These are phyloP conservation scores for Fusarium verrucosum DNA, from an alignment of 2,329 filamentous ascomycete genomes.

Conservation along the genomic window DNA sequence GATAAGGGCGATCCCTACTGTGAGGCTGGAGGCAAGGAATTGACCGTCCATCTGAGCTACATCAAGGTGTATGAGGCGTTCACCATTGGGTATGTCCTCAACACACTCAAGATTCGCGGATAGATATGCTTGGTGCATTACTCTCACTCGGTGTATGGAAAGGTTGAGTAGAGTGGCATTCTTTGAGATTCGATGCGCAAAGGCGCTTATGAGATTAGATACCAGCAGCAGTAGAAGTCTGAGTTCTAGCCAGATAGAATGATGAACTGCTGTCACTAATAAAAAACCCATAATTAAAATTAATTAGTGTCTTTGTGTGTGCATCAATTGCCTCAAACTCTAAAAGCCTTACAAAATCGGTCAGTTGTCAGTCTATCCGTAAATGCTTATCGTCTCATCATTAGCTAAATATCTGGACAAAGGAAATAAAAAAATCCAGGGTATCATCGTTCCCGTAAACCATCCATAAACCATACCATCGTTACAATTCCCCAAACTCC, in stretches of 20 bases:
- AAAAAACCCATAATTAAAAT: background rate
- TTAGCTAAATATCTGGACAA: constrained; percentile 4
- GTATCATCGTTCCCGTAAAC: constrained; percentile 23
- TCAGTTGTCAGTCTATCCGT: background rate
- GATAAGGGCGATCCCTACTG: constrained; percentile 32
- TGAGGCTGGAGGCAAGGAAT: constrained; percentile 21
- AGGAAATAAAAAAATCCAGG: constrained; percentile 22
- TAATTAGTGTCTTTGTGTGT: too few relatives aligned
- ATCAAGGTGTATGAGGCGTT: constrained; percentile 35
- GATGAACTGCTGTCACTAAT: background rate
- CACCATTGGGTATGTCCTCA: constrained; percentile 45
- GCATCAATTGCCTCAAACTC: background rate
- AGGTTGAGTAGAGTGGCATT: background rate
- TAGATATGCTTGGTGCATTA: background rate
- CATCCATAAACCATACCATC: background rate
- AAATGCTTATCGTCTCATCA: background rate
- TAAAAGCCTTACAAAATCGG: background rate
- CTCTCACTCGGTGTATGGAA: background rate
- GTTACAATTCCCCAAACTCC: constrained; percentile 15
- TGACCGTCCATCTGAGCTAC: constrained; percentile 29
- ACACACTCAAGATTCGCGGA: constrained; percentile 14
- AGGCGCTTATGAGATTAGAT: background rate
- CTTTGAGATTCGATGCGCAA: background rate
- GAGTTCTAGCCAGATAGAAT: background rate
- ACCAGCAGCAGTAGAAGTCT: background rate